These are phyloP conservation scores for Epichloe typhina DNA, from an alignment of 2,329 filamentous ascomycete species.

Conservation along the genomic window DNA sequence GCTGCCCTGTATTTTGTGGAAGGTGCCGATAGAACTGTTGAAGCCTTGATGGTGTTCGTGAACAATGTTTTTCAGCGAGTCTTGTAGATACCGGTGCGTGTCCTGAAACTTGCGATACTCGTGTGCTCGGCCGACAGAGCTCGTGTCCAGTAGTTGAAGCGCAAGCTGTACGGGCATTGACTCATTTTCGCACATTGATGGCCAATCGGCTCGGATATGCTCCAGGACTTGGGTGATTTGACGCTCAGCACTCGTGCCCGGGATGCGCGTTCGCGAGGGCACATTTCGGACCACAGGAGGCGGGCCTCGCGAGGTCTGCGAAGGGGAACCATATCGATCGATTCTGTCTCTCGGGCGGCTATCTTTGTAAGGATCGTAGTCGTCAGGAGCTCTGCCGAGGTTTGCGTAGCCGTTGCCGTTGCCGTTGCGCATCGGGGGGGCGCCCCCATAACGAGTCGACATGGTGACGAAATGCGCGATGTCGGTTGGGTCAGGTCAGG, in stretches of 20 bases:
- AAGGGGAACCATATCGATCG: conserved; percentile 28
- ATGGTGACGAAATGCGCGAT: conserved; percentile 20
- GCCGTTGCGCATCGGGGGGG: conserved; percentile 22
- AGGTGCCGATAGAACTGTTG: conserved; percentile 97
- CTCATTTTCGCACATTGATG: conserved; percentile 75
- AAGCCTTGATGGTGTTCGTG: conserved; percentile 99
- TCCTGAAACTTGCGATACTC: conserved; percentile 76
- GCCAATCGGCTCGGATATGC: conserved; percentile 80
- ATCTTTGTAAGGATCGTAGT: conserved; percentile 34
- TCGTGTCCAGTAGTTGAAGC: conserved; percentile 86
- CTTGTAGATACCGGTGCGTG: conserved; percentile 80
- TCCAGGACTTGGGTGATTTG: conserved; percentile 56
- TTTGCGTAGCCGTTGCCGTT: conserved; percentile 31
- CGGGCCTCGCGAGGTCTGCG: conserved; percentile 18
- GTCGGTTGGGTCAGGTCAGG: not conserved
- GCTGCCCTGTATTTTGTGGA: conserved; percentile 94
- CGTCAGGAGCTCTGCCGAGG: conserved; percentile 27
- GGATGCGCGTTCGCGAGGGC: conserved; percentile 23
- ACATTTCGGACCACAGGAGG: conserved; percentile 19
- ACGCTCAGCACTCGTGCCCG: conserved; percentile 37
- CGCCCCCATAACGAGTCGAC: conserved; percentile 36
- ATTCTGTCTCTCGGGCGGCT: conserved; percentile 30
- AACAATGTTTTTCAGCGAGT: conserved; percentile 84
- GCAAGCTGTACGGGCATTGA: conserved; percentile 90
- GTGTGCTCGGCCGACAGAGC: conserved; percentile 82